Evolutionary conservation across 1,284 basidiomycete genomes (phyloP).

Genomic region (Tilletia horrida): DNA sequence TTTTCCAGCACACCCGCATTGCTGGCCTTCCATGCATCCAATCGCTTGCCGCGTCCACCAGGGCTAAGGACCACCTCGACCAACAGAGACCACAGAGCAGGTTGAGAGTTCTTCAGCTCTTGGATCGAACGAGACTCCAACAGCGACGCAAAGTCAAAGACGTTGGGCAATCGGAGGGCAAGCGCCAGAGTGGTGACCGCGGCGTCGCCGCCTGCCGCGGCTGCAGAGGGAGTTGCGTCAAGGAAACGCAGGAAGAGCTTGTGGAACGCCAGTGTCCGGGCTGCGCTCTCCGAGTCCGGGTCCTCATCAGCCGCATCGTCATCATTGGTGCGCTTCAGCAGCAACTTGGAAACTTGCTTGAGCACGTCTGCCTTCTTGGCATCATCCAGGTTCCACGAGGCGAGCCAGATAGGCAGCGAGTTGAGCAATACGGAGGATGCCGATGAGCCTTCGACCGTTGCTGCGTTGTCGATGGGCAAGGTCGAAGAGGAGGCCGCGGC

Average conservation of each 20-base stretch:
- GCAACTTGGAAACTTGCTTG: constrained; percentile 35
- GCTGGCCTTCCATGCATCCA: constrained; percentile 27
- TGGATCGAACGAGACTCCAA: constrained; percentile 38
- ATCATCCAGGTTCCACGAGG: constrained; percentile 43
- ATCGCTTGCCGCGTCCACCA: constrained; percentile 37
- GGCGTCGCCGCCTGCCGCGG: constrained; percentile 35
- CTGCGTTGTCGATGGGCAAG: not conserved
- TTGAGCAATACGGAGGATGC: constrained; percentile 21
- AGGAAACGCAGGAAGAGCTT: constrained; percentile 49
- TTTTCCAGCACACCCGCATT: constrained; percentile 26
- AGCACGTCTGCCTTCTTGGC: constrained; percentile 40
- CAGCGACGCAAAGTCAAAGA: constrained; percentile 51
- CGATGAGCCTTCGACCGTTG: not conserved
- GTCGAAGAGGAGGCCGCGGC: not conserved
- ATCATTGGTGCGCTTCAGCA: constrained; percentile 19
- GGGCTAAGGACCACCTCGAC: constrained; percentile 45
- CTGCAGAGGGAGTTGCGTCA: constrained; percentile 17
- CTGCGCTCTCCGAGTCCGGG: constrained; percentile 41
- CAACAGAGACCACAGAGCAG: constrained; percentile 19
- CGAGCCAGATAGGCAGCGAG: constrained; percentile 46
- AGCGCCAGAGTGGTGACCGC: constrained; percentile 34
- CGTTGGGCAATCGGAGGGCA: constrained; percentile 44
- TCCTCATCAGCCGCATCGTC: constrained; percentile 28
- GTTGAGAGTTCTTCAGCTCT: constrained; percentile 29
- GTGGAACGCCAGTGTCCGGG: constrained; percentile 25